These are phyloP conservation scores for Trichoderma virens DNA, from an alignment of 495 filamentous ascomycete species.

Conservation along the genomic window DNA sequence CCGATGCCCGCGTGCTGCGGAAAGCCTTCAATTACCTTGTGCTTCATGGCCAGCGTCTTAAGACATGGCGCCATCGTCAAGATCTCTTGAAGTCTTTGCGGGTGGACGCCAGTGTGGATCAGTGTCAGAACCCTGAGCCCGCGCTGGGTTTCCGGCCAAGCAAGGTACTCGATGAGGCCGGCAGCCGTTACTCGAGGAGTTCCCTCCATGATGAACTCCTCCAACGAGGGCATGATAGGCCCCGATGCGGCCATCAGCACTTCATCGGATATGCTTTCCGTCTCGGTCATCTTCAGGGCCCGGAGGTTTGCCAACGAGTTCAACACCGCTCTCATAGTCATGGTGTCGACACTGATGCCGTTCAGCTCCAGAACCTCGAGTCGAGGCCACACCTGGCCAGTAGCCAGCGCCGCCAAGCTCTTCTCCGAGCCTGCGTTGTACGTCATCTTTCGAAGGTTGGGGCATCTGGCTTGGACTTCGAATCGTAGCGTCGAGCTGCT, in stretches of 20 bases:
- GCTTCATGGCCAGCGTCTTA: conserved; percentile 54
- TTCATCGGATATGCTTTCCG: conserved; percentile 64
- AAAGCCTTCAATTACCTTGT: conserved; percentile 60
- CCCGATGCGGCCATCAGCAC: conserved; percentile 54
- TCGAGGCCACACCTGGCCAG: conserved; percentile 61
- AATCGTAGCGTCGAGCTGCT: conserved; percentile 66
- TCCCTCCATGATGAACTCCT: conserved; percentile 59
- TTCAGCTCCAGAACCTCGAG: conserved; percentile 75
- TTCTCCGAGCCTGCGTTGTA: conserved; percentile 73
- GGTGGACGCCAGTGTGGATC: conserved; percentile 56
- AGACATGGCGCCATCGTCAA: conserved; percentile 56
- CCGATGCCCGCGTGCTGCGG: conserved; percentile 46
- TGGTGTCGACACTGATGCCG: conserved; percentile 63
- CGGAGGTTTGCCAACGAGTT: conserved; percentile 56
- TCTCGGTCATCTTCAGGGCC: conserved; percentile 62
- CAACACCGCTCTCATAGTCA: conserved; percentile 61
- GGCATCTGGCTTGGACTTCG: conserved; percentile 75
- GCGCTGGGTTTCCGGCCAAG: conserved; percentile 36
- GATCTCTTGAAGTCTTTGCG: conserved; percentile 55
- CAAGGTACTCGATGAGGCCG: conserved; percentile 59
- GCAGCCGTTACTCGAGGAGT: conserved; percentile 59
- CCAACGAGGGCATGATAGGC: conserved; percentile 62
- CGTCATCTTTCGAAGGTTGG: conserved; percentile 78
- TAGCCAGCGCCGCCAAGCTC: conserved; percentile 60
- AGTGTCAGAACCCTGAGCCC: conserved; percentile 55